phyloP scores from a whole-genome alignment of 192 early-diverging fungal species.

The Coemansia sp. region DNA sequence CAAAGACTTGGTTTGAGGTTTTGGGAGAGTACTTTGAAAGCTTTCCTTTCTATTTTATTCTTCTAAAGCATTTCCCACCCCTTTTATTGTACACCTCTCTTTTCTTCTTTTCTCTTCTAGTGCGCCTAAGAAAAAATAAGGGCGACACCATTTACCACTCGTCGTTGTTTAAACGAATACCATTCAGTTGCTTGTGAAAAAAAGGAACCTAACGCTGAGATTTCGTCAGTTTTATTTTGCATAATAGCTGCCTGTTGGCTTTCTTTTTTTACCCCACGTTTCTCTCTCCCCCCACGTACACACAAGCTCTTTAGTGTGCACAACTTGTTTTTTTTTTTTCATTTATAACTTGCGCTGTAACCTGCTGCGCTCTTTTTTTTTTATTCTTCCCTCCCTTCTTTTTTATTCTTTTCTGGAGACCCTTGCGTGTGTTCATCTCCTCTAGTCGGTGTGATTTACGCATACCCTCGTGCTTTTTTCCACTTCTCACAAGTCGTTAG shows the following conservation, averaged over 20 bases:
- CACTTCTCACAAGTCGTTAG: not conserved
- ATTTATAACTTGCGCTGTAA: not conserved
- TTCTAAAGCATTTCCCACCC: not conserved
- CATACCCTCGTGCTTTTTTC: conserved; percentile 3
- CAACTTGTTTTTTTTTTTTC: conserved; percentile 10
- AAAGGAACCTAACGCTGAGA: not conserved
- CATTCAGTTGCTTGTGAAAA: not conserved
- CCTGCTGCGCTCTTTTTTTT: not conserved
- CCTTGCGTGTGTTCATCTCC: conserved; percentile 5
- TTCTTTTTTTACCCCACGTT: conserved; percentile 6
- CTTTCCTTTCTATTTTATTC: conserved; percentile 2
- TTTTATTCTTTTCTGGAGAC: not conserved
- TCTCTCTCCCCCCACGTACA: not conserved
- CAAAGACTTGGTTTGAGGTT: conserved; percentile 9
- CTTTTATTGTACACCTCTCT: conserved; percentile 1
- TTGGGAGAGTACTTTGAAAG: conserved; percentile 10
- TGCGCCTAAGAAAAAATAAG: not conserved
- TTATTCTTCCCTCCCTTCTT: not conserved
- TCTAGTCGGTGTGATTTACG: not conserved
- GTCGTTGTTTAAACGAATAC: not conserved
- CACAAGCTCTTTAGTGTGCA: conserved; percentile 5
- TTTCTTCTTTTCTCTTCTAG: conserved; percentile 7
- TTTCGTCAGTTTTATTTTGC: not conserved
- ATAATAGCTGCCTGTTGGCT: not conserved
- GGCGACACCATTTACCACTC: conserved; percentile 4